Percentiles rank a stretch among this genome's conserved stretches.
phyloP scores from a whole-genome alignment of 225 moss, liverwort and hornwort genomes.

The Polytrichum commune region DNA sequence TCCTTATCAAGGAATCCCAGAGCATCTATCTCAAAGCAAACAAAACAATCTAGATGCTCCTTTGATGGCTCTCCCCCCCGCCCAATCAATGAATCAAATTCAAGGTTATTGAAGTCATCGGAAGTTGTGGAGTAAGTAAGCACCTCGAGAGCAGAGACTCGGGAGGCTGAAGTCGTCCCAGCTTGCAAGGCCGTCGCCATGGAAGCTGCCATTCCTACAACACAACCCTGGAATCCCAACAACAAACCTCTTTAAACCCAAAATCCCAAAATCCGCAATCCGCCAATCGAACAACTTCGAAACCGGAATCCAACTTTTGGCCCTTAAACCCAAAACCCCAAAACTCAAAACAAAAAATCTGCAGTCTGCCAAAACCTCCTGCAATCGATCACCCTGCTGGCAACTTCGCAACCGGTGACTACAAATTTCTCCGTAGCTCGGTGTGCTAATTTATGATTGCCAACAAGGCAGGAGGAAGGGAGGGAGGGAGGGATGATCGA shows the following conservation, averaged over 20 bases:
- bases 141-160: constrained; percentile 26
- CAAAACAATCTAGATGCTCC: no score
- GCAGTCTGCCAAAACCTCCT: no score
- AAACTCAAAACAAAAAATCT: no score
- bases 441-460: no score
- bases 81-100: background rate
- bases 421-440: no score
- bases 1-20: background rate
- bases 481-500: no score
- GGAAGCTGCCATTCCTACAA: background rate
- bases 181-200: constrained; percentile 27
- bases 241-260: background rate
- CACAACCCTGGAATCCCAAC: background rate
- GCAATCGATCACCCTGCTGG: no score
- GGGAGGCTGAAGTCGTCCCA: constrained; percentile 13
- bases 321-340: background rate
- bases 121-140: no score
- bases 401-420: no score
- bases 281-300: background rate
- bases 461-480: no score
- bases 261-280: background rate
- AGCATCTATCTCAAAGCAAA: no score
- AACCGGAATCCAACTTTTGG: background rate
- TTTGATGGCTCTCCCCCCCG: background rate
- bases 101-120: background rate